Evolutionary conservation across 2,329 filamentous ascomycete species (phyloP), one percentile per base, ranked within the genome.

Genomic region (Fusarium haematococcum): DNA sequence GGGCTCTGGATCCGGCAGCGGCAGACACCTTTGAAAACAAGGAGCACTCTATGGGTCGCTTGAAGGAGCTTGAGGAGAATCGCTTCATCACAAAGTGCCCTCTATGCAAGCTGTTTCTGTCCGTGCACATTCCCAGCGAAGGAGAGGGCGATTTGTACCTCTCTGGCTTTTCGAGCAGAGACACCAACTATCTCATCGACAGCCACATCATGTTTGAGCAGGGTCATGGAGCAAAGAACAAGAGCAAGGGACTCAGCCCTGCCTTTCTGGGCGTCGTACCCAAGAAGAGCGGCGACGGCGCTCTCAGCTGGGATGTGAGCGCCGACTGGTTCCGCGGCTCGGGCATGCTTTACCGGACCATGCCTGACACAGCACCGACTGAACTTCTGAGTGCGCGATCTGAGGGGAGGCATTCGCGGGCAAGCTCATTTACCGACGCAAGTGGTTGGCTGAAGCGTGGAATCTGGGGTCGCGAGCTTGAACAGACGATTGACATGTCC

Each of bases 141-240:
- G 80, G 79, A 5, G 71, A 76, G 5, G 80, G 79, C 8, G 79
- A 82, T 20, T 66, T 80, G 6, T 77, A 75, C n/a, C 74, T 83
- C 37, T 80, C 81, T 5, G 81, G 79, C 1, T 80, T 83, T 52
- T 83, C 81, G 32, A 81, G 75, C 33, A 75, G 81, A 20, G 81
- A 83, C 65, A 81, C 79, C 16, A 83, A 78, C 63, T 82, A 83
- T 61, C 71, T 83, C 60, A 77, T 83, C 27, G 80, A 83, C 65
- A 72, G 76, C 5, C 65, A 75, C 32, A 77, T 75, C 57, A 77
- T 83, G 77, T 80, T 78, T 58, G 80, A 82, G 6, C 77, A 80
- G 63, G 75, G 77, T 11, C 81, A 83, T 59, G 63, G 80, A 1
- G 75, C 79, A 33, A 79, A 76, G 48, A 75, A 70, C 30, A 80